A percentile compares a stretch with the other conserved stretches of the same genome.
These are phyloP conservation scores for Ascocoryne sarcoides DNA, from an alignment of 2,329 filamentous ascomycete genomes.

Conservation along the genomic window DNA sequence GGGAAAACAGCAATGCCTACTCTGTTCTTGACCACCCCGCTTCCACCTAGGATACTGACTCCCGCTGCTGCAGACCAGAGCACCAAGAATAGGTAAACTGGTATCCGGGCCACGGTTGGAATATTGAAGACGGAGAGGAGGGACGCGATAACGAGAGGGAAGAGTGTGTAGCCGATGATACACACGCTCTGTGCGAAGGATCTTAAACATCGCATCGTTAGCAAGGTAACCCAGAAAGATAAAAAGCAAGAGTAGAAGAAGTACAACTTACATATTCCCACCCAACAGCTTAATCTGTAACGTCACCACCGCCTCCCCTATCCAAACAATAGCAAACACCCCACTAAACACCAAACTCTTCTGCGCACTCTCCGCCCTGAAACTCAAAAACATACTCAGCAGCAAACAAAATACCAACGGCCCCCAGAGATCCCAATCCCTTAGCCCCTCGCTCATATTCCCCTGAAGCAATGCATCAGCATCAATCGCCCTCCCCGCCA, in stretches of 20 bases:
- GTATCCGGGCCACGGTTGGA: slow-evolving; percentile 73
- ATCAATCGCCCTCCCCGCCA: slow-evolving; percentile 55
- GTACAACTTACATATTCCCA: slow-evolving; percentile 77
- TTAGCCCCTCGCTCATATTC: slow-evolving; percentile 78
- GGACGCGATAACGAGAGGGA: slow-evolving; percentile 89
- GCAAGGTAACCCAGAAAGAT: not conserved
- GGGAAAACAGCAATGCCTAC: slow-evolving; percentile 93
- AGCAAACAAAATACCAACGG: slow-evolving; percentile 89
- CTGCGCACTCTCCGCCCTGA: slow-evolving; percentile 71
- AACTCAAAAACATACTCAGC: slow-evolving; percentile 77
- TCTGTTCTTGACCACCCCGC: slow-evolving; percentile 89
- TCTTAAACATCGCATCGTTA: slow-evolving; percentile 28
- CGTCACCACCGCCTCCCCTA: slow-evolving; percentile 94
- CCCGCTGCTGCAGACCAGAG: slow-evolving; percentile 92
- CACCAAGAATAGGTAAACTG: slow-evolving; percentile 81
- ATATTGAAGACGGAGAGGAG: slow-evolving; percentile 77
- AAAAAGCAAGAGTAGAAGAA: not conserved
- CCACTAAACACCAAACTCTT: slow-evolving; percentile 87
- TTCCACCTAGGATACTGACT: slow-evolving; percentile 90
- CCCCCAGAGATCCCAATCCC: slow-evolving; percentile 98
- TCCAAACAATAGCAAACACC: slow-evolving; percentile 94
- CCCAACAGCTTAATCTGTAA: slow-evolving; percentile 93
- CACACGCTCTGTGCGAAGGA: slow-evolving; percentile 97
- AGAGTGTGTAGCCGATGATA: slow-evolving; percentile 97
- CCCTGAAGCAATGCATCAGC: slow-evolving; percentile 53